A percentile compares a stretch with the other conserved stretches of the same genome.
Evolutionary conservation across 768 basidiomycete species (phyloP).

Genomic region (Kwoniella sp.): DNA sequence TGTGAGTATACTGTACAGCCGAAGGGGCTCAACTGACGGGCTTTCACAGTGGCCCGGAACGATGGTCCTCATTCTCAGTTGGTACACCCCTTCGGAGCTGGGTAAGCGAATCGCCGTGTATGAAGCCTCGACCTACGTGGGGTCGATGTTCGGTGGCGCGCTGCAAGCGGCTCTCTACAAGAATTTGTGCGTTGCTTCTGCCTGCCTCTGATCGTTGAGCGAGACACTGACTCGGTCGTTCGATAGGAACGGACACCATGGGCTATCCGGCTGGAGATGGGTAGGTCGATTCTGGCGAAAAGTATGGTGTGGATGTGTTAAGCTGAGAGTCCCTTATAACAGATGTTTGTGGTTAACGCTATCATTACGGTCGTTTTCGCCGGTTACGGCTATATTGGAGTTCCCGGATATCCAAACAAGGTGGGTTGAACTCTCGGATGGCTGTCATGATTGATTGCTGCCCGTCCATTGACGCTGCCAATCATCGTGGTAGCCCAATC

Average conservation of each 20-base stretch:
- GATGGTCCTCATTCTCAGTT: background rate
- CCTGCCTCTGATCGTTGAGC: background rate
- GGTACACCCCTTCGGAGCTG: constrained; percentile 55
- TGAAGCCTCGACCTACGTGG: constrained; percentile 51
- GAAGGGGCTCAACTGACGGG: background rate
- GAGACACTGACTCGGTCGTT: background rate
- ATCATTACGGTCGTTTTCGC: constrained; percentile 1
- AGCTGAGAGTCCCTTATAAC: background rate
- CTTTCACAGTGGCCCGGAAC: background rate
- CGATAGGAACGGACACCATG: constrained; percentile 53
- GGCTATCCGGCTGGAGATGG: constrained; percentile 29
- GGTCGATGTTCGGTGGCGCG: constrained; percentile 54
- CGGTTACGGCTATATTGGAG: constrained; percentile 8
- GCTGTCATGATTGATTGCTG: background rate
- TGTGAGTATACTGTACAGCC: background rate
- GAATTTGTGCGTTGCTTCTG: constrained; percentile 34
- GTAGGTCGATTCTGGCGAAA: background rate
- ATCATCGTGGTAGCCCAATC: constrained; percentile 23
- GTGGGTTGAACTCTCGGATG: background rate
- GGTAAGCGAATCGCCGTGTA: constrained; percentile 53
- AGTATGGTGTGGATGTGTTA: constrained; percentile 5
- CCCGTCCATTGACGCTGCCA: no score
- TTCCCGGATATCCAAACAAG: constrained; percentile 10
- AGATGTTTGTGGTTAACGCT: constrained; percentile 6
- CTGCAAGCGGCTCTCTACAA: constrained; percentile 59